These are phyloP conservation scores for Lipomyces orientalis DNA, from an alignment of 805 yeast species.

Conservation along the genomic window DNA sequence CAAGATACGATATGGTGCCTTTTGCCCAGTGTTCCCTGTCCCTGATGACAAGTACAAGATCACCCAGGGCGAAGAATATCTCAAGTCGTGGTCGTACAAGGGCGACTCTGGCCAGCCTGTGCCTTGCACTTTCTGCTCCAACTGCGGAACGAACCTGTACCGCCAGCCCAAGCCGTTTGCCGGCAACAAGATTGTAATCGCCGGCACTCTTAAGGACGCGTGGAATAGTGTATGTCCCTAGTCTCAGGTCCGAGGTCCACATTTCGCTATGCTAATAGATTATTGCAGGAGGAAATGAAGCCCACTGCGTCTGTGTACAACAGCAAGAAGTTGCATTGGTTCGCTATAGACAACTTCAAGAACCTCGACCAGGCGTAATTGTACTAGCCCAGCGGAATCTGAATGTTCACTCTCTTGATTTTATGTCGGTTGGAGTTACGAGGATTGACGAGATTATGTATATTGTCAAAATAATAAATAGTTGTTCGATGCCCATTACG, in stretches of 20 bases:
- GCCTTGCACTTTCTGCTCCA: slow-evolving; percentile 24
- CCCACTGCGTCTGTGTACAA: slow-evolving; percentile 6
- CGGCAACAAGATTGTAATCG: slow-evolving; percentile 13
- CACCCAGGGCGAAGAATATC: slow-evolving; percentile 6
- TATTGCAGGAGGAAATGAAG: slow-evolving; percentile 11
- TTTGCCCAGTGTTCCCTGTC: slow-evolving; percentile 13
- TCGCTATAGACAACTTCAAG: not conserved
- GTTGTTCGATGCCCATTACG: too few species aligned
- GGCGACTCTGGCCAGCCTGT: slow-evolving; percentile 30
- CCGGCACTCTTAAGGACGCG: slow-evolving; percentile 14
- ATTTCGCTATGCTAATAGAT: not conserved
- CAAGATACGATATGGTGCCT: slow-evolving; percentile 25
- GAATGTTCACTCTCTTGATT: not conserved
- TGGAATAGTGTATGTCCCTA: not conserved
- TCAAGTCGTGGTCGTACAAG: slow-evolving; percentile 25
- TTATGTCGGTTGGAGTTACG: not conserved
- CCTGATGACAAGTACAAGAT: slow-evolving; percentile 19
- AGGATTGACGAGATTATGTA: not conserved
- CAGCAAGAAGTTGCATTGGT: slow-evolving; percentile 12
- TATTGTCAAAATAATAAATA: too few species aligned
- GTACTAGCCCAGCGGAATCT: not conserved
- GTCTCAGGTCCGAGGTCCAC: not conserved
- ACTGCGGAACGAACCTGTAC: slow-evolving; percentile 27
- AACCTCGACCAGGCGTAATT: not conserved
- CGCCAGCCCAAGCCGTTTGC: slow-evolving; percentile 8